Evolutionary conservation across 2,329 filamentous ascomycete genomes (phyloP).

Genomic region (Pseudofabraea citricarpa): DNA sequence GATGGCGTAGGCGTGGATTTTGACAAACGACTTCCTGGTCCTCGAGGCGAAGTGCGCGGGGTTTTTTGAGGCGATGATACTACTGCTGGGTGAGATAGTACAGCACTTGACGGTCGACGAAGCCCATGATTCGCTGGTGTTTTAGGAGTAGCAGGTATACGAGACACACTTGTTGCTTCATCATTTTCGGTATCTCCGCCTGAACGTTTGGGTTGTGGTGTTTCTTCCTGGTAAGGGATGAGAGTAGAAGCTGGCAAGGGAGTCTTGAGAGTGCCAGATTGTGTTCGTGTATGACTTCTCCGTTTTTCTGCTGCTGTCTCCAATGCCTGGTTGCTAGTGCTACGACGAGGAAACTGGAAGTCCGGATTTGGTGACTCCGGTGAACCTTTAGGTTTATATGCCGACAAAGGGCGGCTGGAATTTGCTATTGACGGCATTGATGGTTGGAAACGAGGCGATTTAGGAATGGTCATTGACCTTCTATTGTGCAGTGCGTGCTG

Average conservation of each 20-base stretch:
- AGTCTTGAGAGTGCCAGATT: constrained; percentile 2
- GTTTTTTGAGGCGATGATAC: neutral
- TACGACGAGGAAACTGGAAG: constrained; percentile 15
- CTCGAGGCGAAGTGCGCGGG: too few species aligned
- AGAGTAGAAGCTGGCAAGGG: constrained; percentile 4
- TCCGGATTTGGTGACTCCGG: constrained; percentile 9
- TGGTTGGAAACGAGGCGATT: constrained; percentile 5
- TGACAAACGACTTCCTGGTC: too few species aligned
- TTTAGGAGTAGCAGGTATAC: constrained; percentile 11
- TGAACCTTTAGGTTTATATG: constrained; percentile 4
- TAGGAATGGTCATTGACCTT: too few species aligned
- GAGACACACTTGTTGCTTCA: too few species aligned
- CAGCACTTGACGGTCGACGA: constrained; percentile 17
- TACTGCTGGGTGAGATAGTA: constrained; percentile 8
- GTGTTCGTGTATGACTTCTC: constrained; percentile 1
- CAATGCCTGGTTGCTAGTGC: constrained; percentile 14
- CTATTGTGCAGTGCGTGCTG: too few species aligned
- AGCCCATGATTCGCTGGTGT: constrained; percentile 10
- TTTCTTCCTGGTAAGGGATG: neutral
- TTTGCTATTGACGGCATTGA: neutral
- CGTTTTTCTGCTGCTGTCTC: neutral
- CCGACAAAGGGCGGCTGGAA: neutral
- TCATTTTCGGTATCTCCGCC: too few species aligned
- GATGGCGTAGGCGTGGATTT: too few species aligned
- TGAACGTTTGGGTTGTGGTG: too few species aligned